A percentile compares a stretch with the other conserved stretches of the same genome.
These are phyloP conservation scores for Moniliella sp. DNA, from an alignment of 1,284 basidiomycete genomes.

Conservation along the genomic window DNA sequence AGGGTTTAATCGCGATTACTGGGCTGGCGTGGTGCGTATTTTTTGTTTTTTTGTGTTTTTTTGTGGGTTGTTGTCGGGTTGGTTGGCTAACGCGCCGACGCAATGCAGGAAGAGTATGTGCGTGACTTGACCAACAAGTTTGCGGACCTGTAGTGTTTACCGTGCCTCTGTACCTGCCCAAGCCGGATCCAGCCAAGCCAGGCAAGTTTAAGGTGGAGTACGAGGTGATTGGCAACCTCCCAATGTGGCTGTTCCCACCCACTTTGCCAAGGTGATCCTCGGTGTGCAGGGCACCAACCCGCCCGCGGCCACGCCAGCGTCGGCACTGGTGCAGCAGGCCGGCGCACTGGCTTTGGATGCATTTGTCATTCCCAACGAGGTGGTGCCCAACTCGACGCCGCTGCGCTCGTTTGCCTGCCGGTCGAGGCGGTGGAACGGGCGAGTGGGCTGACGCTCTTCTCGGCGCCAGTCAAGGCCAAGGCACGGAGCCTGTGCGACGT, in stretches of 20 bases:
- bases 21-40: conserved; percentile 14
- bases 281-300: conserved; percentile 11
- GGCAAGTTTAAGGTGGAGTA: conserved; percentile 82
- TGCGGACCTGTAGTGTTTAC: conserved; percentile 93
- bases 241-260: conserved; percentile 75
- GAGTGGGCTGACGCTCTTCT: conserved; percentile 70
- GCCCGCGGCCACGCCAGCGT: neutral
- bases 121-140: conserved; percentile 63
- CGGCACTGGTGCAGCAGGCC: neutral
- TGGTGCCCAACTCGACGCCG: conserved; percentile 24
- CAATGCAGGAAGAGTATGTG: conserved; percentile 81
- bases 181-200: conserved; percentile 46
- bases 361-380: conserved; percentile 31
- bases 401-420: conserved; percentile 22
- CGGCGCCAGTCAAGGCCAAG: conserved; percentile 54
- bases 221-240: conserved; percentile 58
- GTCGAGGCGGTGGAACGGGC: conserved; percentile 77
- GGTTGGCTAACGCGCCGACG: too few relatives aligned
- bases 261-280: conserved; percentile 89
- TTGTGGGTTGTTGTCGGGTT: too few relatives aligned
- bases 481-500: conserved; percentile 60
- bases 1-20: conserved; percentile 90
- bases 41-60: too few relatives aligned
- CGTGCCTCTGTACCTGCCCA: conserved; percentile 83
- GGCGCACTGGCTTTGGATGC: conserved; percentile 7